Conservation (phyloP, 2,329 filamentous ascomycete species). For the Elsinoe perseae region DNA sequence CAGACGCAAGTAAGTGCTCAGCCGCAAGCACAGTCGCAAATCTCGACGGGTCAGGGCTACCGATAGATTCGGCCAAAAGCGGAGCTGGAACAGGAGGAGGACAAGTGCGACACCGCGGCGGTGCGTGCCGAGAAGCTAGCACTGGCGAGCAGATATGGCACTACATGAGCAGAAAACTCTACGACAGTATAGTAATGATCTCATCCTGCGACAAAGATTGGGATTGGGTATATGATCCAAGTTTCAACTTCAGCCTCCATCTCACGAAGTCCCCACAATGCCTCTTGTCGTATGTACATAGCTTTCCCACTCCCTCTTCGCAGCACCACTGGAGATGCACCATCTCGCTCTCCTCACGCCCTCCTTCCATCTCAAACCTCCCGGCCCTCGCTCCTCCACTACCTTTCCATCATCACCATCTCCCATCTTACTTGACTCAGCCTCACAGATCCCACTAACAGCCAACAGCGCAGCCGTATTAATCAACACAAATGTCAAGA, state of each 20-base stretch:
- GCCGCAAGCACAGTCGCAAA: neutral
- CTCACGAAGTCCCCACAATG: slow-evolving; percentile 2
- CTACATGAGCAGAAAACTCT: neutral
- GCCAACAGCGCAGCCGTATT: slow-evolving; percentile 88
- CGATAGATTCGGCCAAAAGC: neutral
- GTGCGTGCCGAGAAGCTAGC: neutral
- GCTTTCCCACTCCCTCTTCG: slow-evolving; percentile 70
- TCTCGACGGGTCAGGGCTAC: neutral
- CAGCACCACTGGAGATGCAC: slow-evolving; percentile 78
- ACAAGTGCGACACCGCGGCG: neutral
- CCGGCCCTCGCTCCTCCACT: slow-evolving; percentile 73
- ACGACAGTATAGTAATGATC: neutral
- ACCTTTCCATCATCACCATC: slow-evolving; percentile 72
- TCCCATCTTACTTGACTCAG: slow-evolving; percentile 71
- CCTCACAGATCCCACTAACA: slow-evolving; percentile 76
- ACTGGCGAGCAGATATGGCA: neutral
- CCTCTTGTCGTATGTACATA: slow-evolving; percentile 77
- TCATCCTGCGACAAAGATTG: neutral
- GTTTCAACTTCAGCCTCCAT: neutral
- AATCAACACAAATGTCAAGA: slow-evolving; percentile 87
- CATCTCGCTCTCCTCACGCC: slow-evolving; percentile 79
- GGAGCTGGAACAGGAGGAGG: neutral
- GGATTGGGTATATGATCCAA: neutral
- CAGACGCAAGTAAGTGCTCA: neutral
- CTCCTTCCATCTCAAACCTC: slow-evolving; percentile 88